Evolutionary conservation across 768 basidiomycete species (phyloP).

Genomic region (Tylopilus plumbeoviolaceoides): DNA sequence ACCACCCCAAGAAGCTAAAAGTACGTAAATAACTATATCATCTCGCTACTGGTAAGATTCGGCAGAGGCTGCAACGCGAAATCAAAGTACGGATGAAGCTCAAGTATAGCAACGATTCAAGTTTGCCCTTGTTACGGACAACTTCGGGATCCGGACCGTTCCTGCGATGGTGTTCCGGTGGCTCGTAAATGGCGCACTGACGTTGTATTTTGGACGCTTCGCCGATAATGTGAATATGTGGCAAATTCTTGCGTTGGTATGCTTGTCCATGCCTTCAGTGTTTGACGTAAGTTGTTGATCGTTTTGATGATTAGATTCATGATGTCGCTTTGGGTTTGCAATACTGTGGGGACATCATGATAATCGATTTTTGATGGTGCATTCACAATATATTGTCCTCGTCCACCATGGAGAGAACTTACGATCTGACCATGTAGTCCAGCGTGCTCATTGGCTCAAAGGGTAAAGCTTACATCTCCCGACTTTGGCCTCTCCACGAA

Average conservation of each 20-base stretch:
- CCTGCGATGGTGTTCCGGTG: conserved; percentile 2
- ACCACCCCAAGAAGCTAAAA: neutral
- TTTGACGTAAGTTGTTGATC: too few species aligned
- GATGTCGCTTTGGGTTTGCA: neutral
- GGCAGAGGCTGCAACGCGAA: conserved; percentile 2
- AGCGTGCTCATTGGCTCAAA: neutral
- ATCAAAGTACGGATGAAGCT: conserved; percentile 7
- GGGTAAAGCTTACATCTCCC: neutral
- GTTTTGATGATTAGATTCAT: neutral
- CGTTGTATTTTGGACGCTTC: neutral
- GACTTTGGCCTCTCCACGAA: neutral
- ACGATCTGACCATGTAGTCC: neutral
- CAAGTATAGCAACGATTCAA: neutral
- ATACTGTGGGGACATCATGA: neutral
- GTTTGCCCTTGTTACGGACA: neutral
- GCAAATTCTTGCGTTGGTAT: neutral
- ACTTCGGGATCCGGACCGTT: neutral
- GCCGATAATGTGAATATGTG: neutral
- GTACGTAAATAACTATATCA: neutral
- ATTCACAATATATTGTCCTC: neutral
- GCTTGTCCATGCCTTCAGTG: neutral
- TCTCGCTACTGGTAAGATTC: neutral
- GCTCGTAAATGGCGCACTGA: too few species aligned
- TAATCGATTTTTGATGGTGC: neutral
- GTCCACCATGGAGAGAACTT: neutral